Evolutionary conservation across 2,329 filamentous ascomycete species (phyloP), one percentile per base, ranked within the genome.

Genomic region (Microsporum ferrugineum): DNA sequence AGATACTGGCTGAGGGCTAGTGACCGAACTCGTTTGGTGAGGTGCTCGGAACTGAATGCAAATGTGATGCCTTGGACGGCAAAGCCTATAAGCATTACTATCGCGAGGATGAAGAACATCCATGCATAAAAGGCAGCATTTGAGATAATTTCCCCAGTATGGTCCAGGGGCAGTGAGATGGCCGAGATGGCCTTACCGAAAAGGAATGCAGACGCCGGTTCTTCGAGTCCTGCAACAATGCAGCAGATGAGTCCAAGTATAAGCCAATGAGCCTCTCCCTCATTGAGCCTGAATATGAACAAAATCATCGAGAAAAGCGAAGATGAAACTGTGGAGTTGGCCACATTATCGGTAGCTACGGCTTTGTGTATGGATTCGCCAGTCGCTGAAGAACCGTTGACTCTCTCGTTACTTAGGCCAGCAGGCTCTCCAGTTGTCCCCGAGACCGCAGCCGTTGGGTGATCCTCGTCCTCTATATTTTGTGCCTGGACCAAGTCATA

Each of bases 1-100:
- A 88, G 80, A 1, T 89, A 72, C 0, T 85, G 83, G 1, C 84
- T 80, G 68, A 89, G 82, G 0, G 84, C 85, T 1, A 86, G 71
- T 1, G 86, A 80, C 59, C 86, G 79, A 7, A 87, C 80, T 51
- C 78, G 80, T 69, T 84, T 85, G 1, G 89, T 76, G 1, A 88
- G 73, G 64, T 85, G 82, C 69, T 89, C 86, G 0, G 86, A 82
- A 0, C 84, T 74, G 61, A 78, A 75, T 1, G 83, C 83, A 63
- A 85, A 85, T 2, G 74, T 73, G 1, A 78, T 76, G 78, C 83
- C 83, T 65, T 83, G 86, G 34, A 79, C 76, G 3, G 83, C 72
- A 64, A 88, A 87, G 65, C 82, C 82, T 29, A 84, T 76, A 67
- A 86, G 80, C 63, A 84, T 82, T 27, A 84, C 76, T 39, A 80